Evolutionary conservation across 257 asterid genomes (phyloP).

Genomic region (Misopates orontium): DNA sequence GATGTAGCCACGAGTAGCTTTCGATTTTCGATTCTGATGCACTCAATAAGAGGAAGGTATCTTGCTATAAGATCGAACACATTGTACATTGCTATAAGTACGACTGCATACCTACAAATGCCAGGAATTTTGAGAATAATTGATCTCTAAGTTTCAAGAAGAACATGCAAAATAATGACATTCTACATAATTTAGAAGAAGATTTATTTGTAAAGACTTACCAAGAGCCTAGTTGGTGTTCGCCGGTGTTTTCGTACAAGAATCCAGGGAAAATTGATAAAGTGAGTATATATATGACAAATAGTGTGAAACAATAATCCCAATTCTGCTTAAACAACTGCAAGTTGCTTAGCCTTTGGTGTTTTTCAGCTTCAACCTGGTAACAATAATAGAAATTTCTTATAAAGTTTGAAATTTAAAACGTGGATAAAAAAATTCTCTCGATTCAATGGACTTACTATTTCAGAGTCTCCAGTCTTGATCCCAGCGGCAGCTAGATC

Average conservation of each 20-base stretch:
- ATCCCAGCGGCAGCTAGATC: constrained; percentile 92
- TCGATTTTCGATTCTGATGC: constrained; percentile 52
- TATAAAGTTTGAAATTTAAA: neutral
- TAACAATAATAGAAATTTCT: neutral
- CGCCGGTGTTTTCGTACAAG: constrained; percentile 80
- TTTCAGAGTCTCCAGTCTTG: constrained; percentile 29
- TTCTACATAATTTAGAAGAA: too few species aligned
- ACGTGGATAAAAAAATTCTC: too few species aligned
- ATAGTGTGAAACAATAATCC: constrained; percentile 62
- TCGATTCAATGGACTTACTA: constrained; percentile 13
- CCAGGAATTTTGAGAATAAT: neutral
- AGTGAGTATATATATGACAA: constrained; percentile 57
- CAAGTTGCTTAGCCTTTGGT: constrained; percentile 53
- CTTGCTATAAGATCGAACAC: constrained; percentile 63
- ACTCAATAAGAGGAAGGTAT: constrained; percentile 58
- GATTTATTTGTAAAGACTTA: constrained; percentile 26
- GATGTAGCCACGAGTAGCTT: constrained; percentile 55
- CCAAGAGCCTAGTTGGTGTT: constrained; percentile 81
- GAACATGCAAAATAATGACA: neutral
- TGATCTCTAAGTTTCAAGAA: neutral
- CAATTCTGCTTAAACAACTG: constrained; percentile 50
- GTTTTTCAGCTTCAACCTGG: constrained; percentile 44
- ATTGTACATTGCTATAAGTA: constrained; percentile 77
- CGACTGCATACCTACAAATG: constrained; percentile 58
- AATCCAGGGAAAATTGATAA: constrained; percentile 85